Conservation (phyloP, 768 basidiomycete species). For the Termitomyces sp. region DNA sequence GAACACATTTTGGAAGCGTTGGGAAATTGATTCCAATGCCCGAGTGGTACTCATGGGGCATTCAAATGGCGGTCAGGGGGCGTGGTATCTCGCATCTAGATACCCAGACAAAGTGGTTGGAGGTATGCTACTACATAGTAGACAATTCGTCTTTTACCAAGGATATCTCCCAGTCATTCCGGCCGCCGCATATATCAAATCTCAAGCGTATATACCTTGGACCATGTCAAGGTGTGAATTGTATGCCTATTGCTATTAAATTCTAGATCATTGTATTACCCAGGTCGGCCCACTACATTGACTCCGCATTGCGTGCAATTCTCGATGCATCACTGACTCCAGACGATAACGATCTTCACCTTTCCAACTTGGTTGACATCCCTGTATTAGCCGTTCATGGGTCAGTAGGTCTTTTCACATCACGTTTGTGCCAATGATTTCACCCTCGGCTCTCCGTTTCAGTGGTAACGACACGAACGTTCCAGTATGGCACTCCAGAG, state of each 20-base stretch:
- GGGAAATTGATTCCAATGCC: slow-evolving; percentile 31
- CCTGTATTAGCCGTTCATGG: slow-evolving; percentile 78
- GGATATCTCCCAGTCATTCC: slow-evolving; percentile 48
- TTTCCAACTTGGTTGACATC: slow-evolving; percentile 68
- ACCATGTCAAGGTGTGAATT: slow-evolving; percentile 47
- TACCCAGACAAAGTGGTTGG: slow-evolving; percentile 73
- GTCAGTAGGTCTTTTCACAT: slow-evolving; percentile 30
- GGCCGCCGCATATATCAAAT: slow-evolving; percentile 81
- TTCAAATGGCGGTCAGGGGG: slow-evolving; percentile 90
- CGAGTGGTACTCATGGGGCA: slow-evolving; percentile 76
- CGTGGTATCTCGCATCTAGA: slow-evolving; percentile 73
- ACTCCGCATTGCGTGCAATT: slow-evolving; percentile 67
- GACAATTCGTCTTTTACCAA: background rate
- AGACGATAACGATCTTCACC: slow-evolving; percentile 84
- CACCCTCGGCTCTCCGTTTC: background rate
- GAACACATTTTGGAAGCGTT: slow-evolving; percentile 31
- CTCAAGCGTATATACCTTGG: slow-evolving; percentile 79
- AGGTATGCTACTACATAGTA: slow-evolving; percentile 28
- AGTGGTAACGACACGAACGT: slow-evolving; percentile 84
- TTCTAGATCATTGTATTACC: background rate
- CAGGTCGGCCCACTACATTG: slow-evolving; percentile 71
- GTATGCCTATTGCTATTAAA: background rate
- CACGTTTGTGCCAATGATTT: background rate
- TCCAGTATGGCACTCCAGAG: slow-evolving; percentile 79
- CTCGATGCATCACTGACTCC: slow-evolving; percentile 70